phyloP scores from a whole-genome alignment of 208 protist genomes.

The Leishmania arabica region DNA sequence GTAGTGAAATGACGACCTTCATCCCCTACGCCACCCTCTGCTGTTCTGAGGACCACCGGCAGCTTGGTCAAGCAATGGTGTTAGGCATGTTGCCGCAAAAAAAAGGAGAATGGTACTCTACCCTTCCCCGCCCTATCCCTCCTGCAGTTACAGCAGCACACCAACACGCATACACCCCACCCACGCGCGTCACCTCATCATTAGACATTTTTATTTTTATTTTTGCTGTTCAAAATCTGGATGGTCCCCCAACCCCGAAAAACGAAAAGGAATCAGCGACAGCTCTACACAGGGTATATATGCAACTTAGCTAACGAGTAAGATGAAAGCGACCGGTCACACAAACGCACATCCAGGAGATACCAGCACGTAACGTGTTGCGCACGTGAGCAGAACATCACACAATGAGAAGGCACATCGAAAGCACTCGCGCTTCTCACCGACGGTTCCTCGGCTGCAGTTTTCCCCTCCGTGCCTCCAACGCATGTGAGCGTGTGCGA shows the following conservation, averaged over 20 bases:
- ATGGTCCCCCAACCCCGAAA: too few relatives aligned
- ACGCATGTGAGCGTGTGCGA: too few relatives aligned
- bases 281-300: not conserved
- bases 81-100: not conserved
- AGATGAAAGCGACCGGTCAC: not conserved
- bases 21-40: not conserved
- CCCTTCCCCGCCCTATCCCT: not conserved
- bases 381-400: not conserved
- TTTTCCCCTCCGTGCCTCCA: too few relatives aligned
- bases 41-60: not conserved
- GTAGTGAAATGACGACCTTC: not conserved
- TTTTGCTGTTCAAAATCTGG: too few relatives aligned
- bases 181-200: too few relatives aligned
- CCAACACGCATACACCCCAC: too few relatives aligned
- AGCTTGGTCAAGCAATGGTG: not conserved
- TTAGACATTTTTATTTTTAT: too few relatives aligned
- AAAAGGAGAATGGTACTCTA: not conserved
- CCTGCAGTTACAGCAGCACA: not conserved
- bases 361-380: not conserved
- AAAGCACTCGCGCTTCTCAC: too few relatives aligned
- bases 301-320: not conserved
- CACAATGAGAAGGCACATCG: not conserved
- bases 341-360: not conserved
- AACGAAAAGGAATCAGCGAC: not conserved
- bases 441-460: too few relatives aligned